Conservation (phyloP, 2,329 filamentous ascomycete genomes). For the Chrysoporthe cubensis region DNA sequence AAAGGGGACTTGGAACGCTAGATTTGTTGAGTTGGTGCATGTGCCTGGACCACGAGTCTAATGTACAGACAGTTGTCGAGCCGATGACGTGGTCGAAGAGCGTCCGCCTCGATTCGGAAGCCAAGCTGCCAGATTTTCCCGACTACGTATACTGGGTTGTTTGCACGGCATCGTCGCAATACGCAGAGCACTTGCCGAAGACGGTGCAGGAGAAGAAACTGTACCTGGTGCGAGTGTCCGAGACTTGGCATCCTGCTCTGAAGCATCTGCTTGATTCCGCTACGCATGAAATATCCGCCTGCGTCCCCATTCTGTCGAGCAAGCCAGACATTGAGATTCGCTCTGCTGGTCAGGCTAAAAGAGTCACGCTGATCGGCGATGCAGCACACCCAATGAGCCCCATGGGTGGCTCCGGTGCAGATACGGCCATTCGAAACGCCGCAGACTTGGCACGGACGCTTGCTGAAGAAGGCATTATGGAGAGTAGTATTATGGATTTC, state of each 20-base stretch:
- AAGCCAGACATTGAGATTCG: slow-evolving; percentile 36
- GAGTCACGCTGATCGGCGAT: slow-evolving; percentile 33
- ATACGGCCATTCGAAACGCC: slow-evolving; percentile 36
- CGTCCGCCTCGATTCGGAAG: slow-evolving; percentile 29
- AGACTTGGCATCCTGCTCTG: slow-evolving; percentile 36
- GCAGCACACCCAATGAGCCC: slow-evolving; percentile 35
- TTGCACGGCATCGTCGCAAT: slow-evolving; percentile 35
- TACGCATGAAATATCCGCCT: slow-evolving; percentile 32
- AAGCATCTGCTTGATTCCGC: slow-evolving; percentile 34
- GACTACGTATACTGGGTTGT: slow-evolving; percentile 37
- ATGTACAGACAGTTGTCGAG: slow-evolving; percentile 36
- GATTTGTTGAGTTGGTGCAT: slow-evolving; percentile 39
- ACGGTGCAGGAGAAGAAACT: slow-evolving; percentile 33
- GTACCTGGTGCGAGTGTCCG: slow-evolving; percentile 31
- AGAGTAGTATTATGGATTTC: slow-evolving; percentile 29
- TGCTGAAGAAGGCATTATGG: slow-evolving; percentile 32
- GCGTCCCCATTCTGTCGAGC: slow-evolving; percentile 36
- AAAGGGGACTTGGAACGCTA: slow-evolving; percentile 20
- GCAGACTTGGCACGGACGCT: slow-evolving; percentile 35
- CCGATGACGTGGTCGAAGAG: slow-evolving; percentile 36
- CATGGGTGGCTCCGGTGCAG: slow-evolving; percentile 38
- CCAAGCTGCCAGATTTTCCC: slow-evolving; percentile 32
- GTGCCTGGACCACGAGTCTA: slow-evolving; percentile 35
- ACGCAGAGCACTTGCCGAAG: slow-evolving; percentile 32
- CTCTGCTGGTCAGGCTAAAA: slow-evolving; percentile 24